Base-by-base conservation (phyloP, 2,329 filamentous ascomycete species). In the Fusarium globosum region DNA sequence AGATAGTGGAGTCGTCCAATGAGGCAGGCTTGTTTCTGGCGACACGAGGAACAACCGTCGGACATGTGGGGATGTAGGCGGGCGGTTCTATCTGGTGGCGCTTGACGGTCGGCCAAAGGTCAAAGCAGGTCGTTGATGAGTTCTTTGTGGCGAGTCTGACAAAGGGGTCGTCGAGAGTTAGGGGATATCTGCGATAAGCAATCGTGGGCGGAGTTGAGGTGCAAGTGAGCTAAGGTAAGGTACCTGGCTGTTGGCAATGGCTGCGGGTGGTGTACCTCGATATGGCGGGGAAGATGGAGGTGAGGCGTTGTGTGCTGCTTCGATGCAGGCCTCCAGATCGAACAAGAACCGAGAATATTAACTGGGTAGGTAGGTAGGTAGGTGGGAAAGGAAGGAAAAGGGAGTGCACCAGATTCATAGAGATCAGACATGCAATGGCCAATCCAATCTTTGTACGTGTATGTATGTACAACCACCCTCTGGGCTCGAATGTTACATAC, bases 1-100 rank as follows among this genome's bases (percentile, higher is more conserved):
- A 74, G 61, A 70, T 69, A 72, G 76, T 76, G 76, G 76, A 75
- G 76, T 76, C 55, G 75, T 74, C 76, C 76, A 77, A 78, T 77
- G 68, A 77, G 68, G 71, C 75, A 68, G 73, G 71, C 72, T 68
- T 75, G 74, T 69, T 76, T 70, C 70, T 74, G 69, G 68, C 75
- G 69, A 78, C 69, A 78, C 76, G 76, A 78, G 76, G 73, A 67
- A 72, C 69, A 77, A 75, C 76, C 74, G 72, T 74, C 61, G 59
- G 76, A 68, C 75, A 78, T 77, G 77, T 78, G 77, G 77, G 72
- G 76, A 74, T 76, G 39, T 60, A 68, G 72, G 69, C 68, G 61
- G 72, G 67, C 75, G 75, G 74, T 72, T 78, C 73, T 59, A 72
- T 64, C 30, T 30, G 30, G 69, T 73, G 73, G 72, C 73, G 76